phyloP scores from a whole-genome alignment of 768 basidiomycete genomes.

The Chalciporus pseudorubinellus region DNA sequence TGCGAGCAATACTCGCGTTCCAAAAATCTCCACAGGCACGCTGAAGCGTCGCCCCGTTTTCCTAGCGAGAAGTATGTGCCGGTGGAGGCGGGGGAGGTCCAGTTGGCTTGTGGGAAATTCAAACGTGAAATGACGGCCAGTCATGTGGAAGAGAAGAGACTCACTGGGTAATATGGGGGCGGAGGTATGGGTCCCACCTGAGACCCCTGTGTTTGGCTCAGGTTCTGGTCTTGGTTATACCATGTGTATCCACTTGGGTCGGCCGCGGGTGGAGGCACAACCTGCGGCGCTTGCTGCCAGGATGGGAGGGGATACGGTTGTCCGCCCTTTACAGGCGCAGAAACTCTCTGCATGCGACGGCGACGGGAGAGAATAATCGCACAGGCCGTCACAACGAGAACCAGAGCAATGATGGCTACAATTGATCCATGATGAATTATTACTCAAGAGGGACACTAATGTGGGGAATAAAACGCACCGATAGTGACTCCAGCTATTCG shows the following conservation, averaged over 20 bases:
- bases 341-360: not conserved
- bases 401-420: conserved; percentile 9
- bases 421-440: not conserved
- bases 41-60: not conserved
- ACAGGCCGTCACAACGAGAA: conserved; percentile 11
- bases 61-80: conserved; percentile 6
- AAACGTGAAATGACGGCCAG: not conserved
- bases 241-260: not conserved
- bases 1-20: not conserved
- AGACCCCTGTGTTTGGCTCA: not conserved
- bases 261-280: not conserved
- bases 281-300: conserved; percentile 10
- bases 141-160: not conserved
- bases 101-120: not conserved
- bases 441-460: not conserved
- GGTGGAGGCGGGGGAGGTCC: conserved; percentile 3
- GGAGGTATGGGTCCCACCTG: conserved; percentile 6
- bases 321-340: not conserved
- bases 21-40: not conserved
- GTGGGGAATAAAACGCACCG: conserved; percentile 14
- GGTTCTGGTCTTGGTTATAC: conserved; percentile 2
- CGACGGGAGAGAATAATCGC: conserved; percentile 6
- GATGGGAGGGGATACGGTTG: conserved; percentile 7
- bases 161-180: conserved; percentile 27
- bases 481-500: conserved; percentile 26